A percentile compares a stretch with the other conserved stretches of the same genome.
Conservation (phyloP, 495 filamentous ascomycete species). For the Aspergillus wentii region DNA sequence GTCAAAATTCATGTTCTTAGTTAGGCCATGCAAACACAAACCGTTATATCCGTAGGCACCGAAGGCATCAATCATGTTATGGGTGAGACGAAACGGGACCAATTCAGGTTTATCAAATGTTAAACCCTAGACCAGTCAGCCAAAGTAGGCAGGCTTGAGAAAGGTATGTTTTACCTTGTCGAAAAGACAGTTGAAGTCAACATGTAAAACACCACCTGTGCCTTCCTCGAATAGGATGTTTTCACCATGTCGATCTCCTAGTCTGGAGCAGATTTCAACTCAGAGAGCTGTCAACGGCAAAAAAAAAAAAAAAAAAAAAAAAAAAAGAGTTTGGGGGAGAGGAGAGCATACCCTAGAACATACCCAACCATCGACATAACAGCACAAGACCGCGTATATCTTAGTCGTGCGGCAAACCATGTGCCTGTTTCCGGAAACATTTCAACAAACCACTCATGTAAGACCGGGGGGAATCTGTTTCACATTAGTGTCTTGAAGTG, state of each 20-base stretch:
- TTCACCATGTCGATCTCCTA: constrained; percentile 97
- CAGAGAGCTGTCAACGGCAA: constrained; percentile 5
- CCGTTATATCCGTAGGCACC: constrained; percentile 86
- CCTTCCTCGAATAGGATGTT: constrained; percentile 95
- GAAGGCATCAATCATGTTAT: constrained; percentile 97
- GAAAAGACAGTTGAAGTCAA: constrained; percentile 99
- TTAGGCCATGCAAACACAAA: constrained; percentile 9
- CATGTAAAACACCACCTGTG: constrained; percentile 91
- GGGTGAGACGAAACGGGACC: constrained; percentile 96
- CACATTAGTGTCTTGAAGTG: constrained; percentile 7
- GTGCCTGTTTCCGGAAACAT: constrained; percentile 88
- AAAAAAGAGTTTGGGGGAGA: not conserved
- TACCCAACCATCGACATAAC: constrained; percentile 98
- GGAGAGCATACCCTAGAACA: constrained; percentile 68
- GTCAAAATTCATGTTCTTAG: constrained; percentile 2
- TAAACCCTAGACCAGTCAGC: constrained; percentile 50
- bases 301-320: not conserved
- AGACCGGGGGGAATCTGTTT: constrained; percentile 67
- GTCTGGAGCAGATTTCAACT: constrained; percentile 25
- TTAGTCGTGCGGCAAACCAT: constrained; percentile 88
- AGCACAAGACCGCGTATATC: constrained; percentile 88
- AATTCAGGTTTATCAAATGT: constrained; percentile 92
- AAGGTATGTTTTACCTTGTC: constrained; percentile 58
- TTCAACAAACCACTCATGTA: constrained; percentile 92
- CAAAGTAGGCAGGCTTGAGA: not conserved